These are phyloP conservation scores for Discostella stelligera DNA, from an alignment of 352 stramenopile genomes.

Conservation along the genomic window DNA sequence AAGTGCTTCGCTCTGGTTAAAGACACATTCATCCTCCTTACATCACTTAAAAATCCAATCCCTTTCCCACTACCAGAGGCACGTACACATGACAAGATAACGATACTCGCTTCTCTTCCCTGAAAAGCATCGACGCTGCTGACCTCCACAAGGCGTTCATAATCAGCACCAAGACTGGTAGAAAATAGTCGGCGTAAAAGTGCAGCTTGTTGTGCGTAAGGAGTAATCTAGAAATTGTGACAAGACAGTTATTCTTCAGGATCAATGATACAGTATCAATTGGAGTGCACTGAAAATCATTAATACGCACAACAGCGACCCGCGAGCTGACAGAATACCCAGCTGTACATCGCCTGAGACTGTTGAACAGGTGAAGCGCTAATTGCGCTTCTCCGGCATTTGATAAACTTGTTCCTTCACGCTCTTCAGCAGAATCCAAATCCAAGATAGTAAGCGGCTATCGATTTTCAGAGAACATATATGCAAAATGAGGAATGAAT, in stretches of 20 bases:
- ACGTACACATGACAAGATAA: conserved; percentile 94
- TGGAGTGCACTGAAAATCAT: conserved; percentile 1
- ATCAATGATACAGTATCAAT: conserved; percentile 9
- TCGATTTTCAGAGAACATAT: conserved; percentile 23
- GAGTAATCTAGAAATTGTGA: conserved; percentile 86
- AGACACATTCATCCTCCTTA: conserved; percentile 85
- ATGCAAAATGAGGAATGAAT: neutral
- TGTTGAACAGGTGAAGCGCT: conserved; percentile 69
- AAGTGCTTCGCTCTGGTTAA: conserved; percentile 84
- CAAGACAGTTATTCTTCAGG: neutral
- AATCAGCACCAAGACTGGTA: conserved; percentile 45
- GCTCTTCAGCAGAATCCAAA: conserved; percentile 78
- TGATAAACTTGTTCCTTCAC: conserved; percentile 70
- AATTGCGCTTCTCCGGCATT: conserved; percentile 75
- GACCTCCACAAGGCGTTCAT: conserved; percentile 70
- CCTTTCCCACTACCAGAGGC: conserved; percentile 78
- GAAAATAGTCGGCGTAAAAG: conserved; percentile 63
- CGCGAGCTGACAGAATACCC: conserved; percentile 48
- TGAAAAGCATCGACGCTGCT: conserved; percentile 96
- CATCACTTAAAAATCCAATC: conserved; percentile 86
- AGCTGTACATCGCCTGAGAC: conserved; percentile 47
- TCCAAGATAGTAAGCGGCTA: conserved; percentile 77
- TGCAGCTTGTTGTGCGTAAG: conserved; percentile 93
- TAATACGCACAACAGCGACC: conserved; percentile 40
- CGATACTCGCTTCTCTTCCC: conserved; percentile 91